Base-by-base conservation (phyloP, 345 rosid species). In the Hibiscus trionum region DNA sequence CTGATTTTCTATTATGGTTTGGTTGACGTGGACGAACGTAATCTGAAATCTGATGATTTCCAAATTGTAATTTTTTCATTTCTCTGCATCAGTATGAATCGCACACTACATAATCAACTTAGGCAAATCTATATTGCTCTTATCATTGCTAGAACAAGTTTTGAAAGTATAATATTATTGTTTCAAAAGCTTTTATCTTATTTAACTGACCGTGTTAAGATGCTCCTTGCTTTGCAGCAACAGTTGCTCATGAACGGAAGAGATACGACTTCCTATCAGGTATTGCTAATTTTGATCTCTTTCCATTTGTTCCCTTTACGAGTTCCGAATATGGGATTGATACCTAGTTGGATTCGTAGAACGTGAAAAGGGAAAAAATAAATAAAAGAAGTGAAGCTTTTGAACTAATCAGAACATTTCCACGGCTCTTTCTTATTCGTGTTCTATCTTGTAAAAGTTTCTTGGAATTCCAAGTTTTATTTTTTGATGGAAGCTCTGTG, bases 231-330 rank as follows among this genome's bases (percentile, higher is more conserved):
- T 55, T 76, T 90, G 67, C 96, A 88, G 97, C 93, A 59, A 80
- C 89, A 3, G 90, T 84, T 56, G 91, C 91, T 29, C 69, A 79
- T 79, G 76, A 86, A 46, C 77, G 75, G 72, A 77, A 74, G 70
- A 84, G 86, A 84, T 91, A 88, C 11, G 94, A 91, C 77, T 93
- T 93, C 72, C 90, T 93, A 84, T 87, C 91, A 35, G 97, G 98
- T 93, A 80, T 61, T 72, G 27, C 7, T 50, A 11, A 62, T 42
- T 53, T 37, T 57, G 4, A 57, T 57, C 53, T 65, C 31, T 16
- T 64, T 42, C n/a, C 31, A 1, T 63, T 64, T 55, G 29, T 56
- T 56, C 61, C 61, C 61, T 24, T 14, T 66, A 12, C n/a, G 1
- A 6, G 12, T 7, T 57, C 15, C 24, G 17, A 12, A 12, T 21